phyloP scores from a whole-genome alignment of 208 protist genomes.

The Acanthamoeba lugdunensis region DNA sequence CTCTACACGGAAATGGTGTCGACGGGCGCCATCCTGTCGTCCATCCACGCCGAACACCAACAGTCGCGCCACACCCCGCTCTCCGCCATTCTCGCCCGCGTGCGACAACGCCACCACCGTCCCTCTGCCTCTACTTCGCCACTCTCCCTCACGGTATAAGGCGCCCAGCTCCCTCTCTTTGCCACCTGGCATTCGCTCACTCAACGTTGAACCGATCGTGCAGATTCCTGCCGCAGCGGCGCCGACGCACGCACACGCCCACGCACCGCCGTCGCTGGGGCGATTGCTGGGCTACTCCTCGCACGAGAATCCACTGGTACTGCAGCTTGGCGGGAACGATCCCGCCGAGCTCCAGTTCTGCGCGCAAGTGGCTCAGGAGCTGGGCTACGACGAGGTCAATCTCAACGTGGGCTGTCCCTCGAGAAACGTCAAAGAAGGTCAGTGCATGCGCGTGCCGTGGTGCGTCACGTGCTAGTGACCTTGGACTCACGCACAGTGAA shows the following conservation, averaged over 20 bases:
- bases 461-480: background rate
- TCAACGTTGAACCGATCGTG: background rate
- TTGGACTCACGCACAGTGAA: background rate
- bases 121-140: background rate
- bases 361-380: constrained; percentile 21
- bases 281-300: constrained; percentile 9
- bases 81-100: background rate
- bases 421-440: constrained; percentile 6
- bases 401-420: constrained; percentile 55
- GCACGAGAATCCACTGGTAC: constrained; percentile 11
- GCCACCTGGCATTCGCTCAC: background rate
- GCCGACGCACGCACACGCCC: background rate
- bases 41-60: constrained; percentile 15
- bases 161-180: background rate
- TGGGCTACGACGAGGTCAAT: constrained; percentile 63
- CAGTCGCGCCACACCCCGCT: background rate
- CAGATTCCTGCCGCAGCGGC: background rate
- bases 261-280: background rate
- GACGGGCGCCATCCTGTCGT: background rate
- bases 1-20: constrained; percentile 67
- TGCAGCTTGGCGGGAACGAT: constrained; percentile 61
- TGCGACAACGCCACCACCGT: background rate
- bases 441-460: background rate
- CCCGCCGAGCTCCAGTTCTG: background rate
- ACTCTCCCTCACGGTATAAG: background rate